These are phyloP conservation scores for Rubroboletus satanas DNA, from an alignment of 768 basidiomycete genomes.

Conservation along the genomic window DNA sequence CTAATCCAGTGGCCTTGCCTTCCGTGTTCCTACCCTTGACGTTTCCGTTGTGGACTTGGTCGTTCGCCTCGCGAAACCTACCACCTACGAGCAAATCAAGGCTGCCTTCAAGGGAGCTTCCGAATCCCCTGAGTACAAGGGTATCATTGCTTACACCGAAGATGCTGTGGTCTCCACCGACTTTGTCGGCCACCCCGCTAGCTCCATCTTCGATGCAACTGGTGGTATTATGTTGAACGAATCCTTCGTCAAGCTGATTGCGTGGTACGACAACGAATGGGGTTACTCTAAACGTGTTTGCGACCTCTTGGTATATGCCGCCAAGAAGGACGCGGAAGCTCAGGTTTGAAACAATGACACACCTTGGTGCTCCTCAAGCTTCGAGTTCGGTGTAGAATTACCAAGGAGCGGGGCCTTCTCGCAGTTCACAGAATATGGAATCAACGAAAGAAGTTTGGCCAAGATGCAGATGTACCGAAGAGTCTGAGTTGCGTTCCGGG, in stretches of 20 bases:
- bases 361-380: background rate
- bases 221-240: slow-evolving; percentile 91
- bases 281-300: slow-evolving; percentile 91
- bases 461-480: slow-evolving; percentile 13
- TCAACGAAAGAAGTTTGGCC: background rate
- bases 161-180: slow-evolving; percentile 93
- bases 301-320: slow-evolving; percentile 81
- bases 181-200: slow-evolving; percentile 74
- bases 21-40: slow-evolving; percentile 96
- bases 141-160: slow-evolving; percentile 87
- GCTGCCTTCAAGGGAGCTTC: slow-evolving; percentile 74
- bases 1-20: slow-evolving; percentile 70
- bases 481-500: background rate
- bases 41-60: slow-evolving; percentile 99
- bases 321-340: slow-evolving; percentile 58
- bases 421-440: background rate
- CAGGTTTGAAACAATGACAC: slow-evolving; percentile 9
- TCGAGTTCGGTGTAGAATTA: slow-evolving; percentile 16
- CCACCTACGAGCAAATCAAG: slow-evolving; percentile 92
- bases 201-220: slow-evolving; percentile 90
- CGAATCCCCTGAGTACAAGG: slow-evolving; percentile 56
- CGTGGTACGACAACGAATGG: slow-evolving; percentile 96
- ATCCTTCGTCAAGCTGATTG: slow-evolving; percentile 93
- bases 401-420: background rate
- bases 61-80: slow-evolving; percentile 81